Base-by-base conservation (phyloP, 2,329 filamentous ascomycete species). In the Fusarium sp. region DNA sequence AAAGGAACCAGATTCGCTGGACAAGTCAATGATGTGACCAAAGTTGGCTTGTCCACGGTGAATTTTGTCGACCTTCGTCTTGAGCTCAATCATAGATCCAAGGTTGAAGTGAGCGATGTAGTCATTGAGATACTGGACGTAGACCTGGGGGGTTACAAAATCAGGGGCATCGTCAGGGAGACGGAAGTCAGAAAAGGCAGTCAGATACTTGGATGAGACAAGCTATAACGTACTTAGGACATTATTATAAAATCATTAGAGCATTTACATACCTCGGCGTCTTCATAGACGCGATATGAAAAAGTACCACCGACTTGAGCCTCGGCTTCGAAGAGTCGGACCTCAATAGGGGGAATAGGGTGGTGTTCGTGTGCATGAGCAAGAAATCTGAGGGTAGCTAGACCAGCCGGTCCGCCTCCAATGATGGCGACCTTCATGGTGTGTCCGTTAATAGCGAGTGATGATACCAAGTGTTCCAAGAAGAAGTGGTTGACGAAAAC, bases 141-240 rank as follows among this genome's bases (percentile, higher is more conserved):
- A 85, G 3, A 72, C 68, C 9, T 74, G 63, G 0, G 79, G 77
- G 3, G 77, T 77, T 9, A 83, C 65, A 56, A 85, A 85, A 61
- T 84, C 82, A 9, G 82, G 78, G 1, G 77, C 77, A 11, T 81
- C 76, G 2, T 74, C 48, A 3, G 80, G 73, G 7, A 81, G 76
- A 2, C 83, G 78, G 58, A 82, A 83, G 64, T 85, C 83, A 2
- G 83, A 85, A 62, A 85, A 85, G 19, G 80, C 74, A 0, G 83
- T 85, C 10, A 86, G 75, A 42, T 83, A 82, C 62, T 83, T 83
- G 4, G 82, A 84, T 2, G 81, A 83, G 2, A 85, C 83, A 3
- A 84, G 77, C 78, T 80, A 40, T 1, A 4, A 43, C 5, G 20
- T 3, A n/a, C 17, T 45, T 30, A 26, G 9, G 5, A 43, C 48